Evolutionary conservation across 1,139 yeast species (phyloP).

Genomic region (Wickerhamomyces sp.): DNA sequence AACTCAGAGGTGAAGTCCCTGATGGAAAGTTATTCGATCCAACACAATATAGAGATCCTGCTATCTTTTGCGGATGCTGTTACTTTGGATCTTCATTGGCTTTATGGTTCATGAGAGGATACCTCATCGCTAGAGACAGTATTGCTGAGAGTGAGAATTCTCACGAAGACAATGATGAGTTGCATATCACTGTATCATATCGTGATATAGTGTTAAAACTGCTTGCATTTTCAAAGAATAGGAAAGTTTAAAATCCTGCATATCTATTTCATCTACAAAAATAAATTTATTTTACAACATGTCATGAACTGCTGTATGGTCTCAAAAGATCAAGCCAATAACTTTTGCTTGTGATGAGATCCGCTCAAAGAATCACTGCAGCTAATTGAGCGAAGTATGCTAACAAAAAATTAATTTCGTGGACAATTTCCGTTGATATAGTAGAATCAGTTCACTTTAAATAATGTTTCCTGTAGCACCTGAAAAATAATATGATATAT

Average conservation of each 20-base stretch:
- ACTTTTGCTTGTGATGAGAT: too few species aligned
- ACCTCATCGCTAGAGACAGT: constrained; percentile 38
- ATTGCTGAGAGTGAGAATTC: constrained; percentile 8
- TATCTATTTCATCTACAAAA: too few species aligned
- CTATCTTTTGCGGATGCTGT: constrained; percentile 44
- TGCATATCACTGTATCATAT: constrained; percentile 1
- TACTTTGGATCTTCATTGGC: constrained; percentile 35
- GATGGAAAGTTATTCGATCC: constrained; percentile 30
- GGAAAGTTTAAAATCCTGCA: constrained; percentile 1
- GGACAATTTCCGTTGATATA: too few species aligned
- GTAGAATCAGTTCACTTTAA: too few species aligned
- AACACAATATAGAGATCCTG: constrained; percentile 35
- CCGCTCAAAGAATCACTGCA: too few species aligned
- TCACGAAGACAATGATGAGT: constrained; percentile 14
- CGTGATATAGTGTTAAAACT: neutral
- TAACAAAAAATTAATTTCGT: too few species aligned
- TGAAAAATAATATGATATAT: too few species aligned
- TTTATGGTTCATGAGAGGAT: constrained; percentile 39
- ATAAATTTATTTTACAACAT: too few species aligned
- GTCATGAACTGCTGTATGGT: too few species aligned
- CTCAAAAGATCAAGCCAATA: too few species aligned
- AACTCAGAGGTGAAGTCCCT: constrained; percentile 30
- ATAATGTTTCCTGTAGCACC: too few species aligned
- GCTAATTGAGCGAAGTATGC: too few species aligned
- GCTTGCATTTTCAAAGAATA: neutral